Evolutionary conservation across 805 yeast genomes (phyloP), one percentile per base, ranked within the genome.

Genomic region (Spathaspora boniae): DNA sequence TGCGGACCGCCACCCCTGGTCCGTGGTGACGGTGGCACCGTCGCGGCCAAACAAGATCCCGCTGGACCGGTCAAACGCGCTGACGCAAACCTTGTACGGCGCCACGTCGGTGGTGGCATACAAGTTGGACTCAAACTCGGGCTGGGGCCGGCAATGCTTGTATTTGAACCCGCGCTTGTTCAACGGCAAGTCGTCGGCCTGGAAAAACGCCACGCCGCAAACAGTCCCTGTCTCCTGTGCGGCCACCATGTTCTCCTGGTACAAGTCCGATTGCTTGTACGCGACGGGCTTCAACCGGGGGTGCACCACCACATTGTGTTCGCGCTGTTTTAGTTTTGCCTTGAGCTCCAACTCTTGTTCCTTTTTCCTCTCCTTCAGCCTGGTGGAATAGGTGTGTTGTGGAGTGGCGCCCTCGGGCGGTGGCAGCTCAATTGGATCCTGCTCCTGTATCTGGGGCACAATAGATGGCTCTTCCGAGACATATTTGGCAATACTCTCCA

Each of bases 111-210:
- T 76, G 1, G 86, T 76, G 25, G 82, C 66, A 51, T 84, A 89
- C 46, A 80, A 65, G 18, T 77, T 61, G 9, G 80, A 70, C 2
- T 62, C 56, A 38, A 86, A 72, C 1, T 51, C 47, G 2, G 84
- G 81, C 46, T 80, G 79, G 0, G 94, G 88, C 3, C 80, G 70
- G 51, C 96, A 86, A 11, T 88, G 80, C 31, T 76, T 68, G 56
- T 89, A 91, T 42, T 86, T 78, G 62, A 81, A 91, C 1, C 94
- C 91, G 34, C 93, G 62, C 46, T 78, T 75, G 53, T 87, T 87
- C 46, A 74, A 66, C 0, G 97, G 96, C 34, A 79, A 76, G 37
- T 88, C 96, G n/a, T 85, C 94, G 16, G 72, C 66, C 22, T 62
- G 56, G 45, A 51, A 68, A 46, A 76, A 71, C 16, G 42, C 41